These are phyloP conservation scores for Aureobasidium leucospermi DNA, from an alignment of 2,329 filamentous ascomycete species.

Conservation along the genomic window DNA sequence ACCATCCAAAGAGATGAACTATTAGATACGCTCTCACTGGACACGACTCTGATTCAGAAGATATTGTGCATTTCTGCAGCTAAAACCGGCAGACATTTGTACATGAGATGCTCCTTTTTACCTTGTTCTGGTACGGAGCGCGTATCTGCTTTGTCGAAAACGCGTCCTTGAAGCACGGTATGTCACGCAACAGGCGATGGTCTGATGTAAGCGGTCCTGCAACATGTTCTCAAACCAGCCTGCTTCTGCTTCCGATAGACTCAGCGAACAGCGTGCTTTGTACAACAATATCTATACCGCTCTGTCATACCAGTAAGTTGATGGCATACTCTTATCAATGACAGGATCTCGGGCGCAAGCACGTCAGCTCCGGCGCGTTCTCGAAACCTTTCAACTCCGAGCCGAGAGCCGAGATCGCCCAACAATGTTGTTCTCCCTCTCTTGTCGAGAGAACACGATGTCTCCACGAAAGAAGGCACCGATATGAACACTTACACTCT, in stretches of 20 bases:
- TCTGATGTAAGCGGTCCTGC: background rate
- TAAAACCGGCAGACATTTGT: too few relatives aligned
- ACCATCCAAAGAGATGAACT: too few relatives aligned
- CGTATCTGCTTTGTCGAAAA: background rate
- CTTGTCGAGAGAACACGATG: background rate
- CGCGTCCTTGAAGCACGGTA: slow-evolving; percentile 3
- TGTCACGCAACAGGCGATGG: background rate
- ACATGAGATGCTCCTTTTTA: background rate
- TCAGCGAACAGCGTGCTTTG: background rate
- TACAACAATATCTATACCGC: background rate
- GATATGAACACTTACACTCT: slow-evolving; percentile 23
- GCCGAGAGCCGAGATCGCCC: slow-evolving; percentile 2
- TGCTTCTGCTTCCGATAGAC: too few relatives aligned
- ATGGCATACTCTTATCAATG: background rate
- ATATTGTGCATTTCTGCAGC: too few relatives aligned
- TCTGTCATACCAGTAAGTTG: background rate
- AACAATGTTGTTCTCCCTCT: background rate
- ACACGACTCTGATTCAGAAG: too few relatives aligned
- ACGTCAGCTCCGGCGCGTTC: background rate
- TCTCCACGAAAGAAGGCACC: background rate
- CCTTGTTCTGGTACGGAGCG: background rate
- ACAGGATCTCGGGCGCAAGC: background rate
- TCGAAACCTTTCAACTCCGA: background rate
- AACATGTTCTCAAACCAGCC: background rate
- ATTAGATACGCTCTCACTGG: too few relatives aligned